phyloP scores from a whole-genome alignment of 495 filamentous ascomycete genomes.

The Talaromyces ruber region DNA sequence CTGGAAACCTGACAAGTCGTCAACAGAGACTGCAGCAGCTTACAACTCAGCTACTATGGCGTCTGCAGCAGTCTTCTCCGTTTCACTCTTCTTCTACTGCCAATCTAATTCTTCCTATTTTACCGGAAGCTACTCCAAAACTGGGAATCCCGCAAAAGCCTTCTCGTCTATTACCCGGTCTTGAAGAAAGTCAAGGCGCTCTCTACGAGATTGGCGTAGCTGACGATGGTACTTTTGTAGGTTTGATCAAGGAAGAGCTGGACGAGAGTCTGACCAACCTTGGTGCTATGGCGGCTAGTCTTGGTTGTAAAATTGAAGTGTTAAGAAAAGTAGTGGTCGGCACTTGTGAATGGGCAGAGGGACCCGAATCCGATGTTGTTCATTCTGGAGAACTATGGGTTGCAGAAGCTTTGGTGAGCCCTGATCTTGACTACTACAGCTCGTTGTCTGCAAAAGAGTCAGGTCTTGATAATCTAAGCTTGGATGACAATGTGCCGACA shows the following conservation, averaged over 20 bases:
- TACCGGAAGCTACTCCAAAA: constrained; percentile 54
- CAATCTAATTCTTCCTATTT: constrained; percentile 60
- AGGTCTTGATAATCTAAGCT: neutral
- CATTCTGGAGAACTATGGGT: constrained; percentile 65
- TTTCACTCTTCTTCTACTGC: constrained; percentile 71
- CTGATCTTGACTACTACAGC: constrained; percentile 42
- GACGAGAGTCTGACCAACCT: constrained; percentile 81
- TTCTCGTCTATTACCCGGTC: constrained; percentile 60
- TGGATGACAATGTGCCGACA: neutral
- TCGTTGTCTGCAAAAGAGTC: constrained; percentile 7
- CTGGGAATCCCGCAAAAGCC: constrained; percentile 48
- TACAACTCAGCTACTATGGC: constrained; percentile 92
- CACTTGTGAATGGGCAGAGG: constrained; percentile 68
- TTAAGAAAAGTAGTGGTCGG: constrained; percentile 79
- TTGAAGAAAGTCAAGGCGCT: constrained; percentile 89
- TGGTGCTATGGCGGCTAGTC: constrained; percentile 78
- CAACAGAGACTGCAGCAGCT: constrained; percentile 82
- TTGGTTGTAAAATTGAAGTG: constrained; percentile 84
- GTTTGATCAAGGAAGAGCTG: constrained; percentile 83
- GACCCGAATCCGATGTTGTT: constrained; percentile 17
- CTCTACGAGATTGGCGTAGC: constrained; percentile 95
- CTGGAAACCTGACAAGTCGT: constrained; percentile 40
- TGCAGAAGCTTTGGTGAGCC: constrained; percentile 73
- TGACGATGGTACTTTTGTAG: constrained; percentile 87
- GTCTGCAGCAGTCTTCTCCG: constrained; percentile 88